phyloP scores from a whole-genome alignment of 139 green algal species.

The Asterochloris erici region DNA sequence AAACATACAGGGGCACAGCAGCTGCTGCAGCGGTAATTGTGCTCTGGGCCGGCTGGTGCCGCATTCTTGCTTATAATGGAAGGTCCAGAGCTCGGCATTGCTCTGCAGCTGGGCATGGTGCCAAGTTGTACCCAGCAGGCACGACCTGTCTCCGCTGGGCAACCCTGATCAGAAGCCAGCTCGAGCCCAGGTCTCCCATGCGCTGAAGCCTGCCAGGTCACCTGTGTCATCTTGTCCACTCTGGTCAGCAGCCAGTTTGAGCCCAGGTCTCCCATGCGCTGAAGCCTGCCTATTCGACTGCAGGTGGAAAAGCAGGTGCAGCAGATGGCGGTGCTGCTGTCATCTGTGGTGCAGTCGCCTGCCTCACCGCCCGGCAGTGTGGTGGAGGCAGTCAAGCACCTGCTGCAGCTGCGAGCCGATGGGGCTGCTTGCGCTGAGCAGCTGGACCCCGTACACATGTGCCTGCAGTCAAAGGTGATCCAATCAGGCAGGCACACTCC shows the following conservation, averaged over 20 bases:
- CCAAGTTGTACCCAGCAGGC: too few species aligned
- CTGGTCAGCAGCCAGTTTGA: background rate
- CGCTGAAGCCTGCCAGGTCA: background rate
- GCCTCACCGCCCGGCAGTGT: constrained; percentile 9
- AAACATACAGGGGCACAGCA: background rate
- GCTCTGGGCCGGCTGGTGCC: background rate
- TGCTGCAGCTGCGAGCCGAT: constrained; percentile 44
- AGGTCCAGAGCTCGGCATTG: background rate
- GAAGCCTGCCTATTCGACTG: background rate
- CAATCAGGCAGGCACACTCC: too few species aligned
- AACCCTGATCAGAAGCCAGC: background rate
- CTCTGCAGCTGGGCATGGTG: too few species aligned
- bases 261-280: too few species aligned
- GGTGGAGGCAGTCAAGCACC: constrained; percentile 20
- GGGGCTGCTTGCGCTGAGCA: constrained; percentile 26
- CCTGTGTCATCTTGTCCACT: background rate
- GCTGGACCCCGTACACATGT: constrained; percentile 36
- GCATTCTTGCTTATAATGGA: background rate
- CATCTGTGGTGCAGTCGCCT: constrained; percentile 20
- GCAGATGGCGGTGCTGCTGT: constrained; percentile 33
- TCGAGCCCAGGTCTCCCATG: background rate
- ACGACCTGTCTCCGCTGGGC: background rate
- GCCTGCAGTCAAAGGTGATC: constrained; percentile 24
- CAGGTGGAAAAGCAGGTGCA: constrained; percentile 5
- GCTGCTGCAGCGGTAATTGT: background rate